These are phyloP conservation scores for Violaceomyces palustris DNA, from an alignment of 1,284 basidiomycete genomes.

Conservation along the genomic window DNA sequence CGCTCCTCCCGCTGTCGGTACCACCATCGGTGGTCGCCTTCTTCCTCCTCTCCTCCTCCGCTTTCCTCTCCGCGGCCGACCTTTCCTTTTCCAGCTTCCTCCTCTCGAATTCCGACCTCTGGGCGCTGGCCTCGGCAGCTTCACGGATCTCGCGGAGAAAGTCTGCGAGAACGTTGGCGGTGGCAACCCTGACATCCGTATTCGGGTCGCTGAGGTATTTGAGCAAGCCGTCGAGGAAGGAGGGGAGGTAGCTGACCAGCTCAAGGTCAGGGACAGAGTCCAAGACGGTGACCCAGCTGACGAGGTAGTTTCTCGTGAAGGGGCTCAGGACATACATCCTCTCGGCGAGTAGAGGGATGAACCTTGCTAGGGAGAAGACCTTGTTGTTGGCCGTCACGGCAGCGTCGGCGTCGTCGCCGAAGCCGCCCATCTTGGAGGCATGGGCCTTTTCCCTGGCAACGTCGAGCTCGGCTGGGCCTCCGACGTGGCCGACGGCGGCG, in stretches of 20 bases:
- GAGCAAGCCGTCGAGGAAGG: conserved; percentile 82
- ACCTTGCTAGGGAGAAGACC: conserved; percentile 84
- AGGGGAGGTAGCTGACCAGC: conserved; percentile 85
- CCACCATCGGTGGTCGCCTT: no score
- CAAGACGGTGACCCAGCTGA: conserved; percentile 92
- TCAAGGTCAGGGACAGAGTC: conserved; percentile 96
- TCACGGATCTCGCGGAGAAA: conserved; percentile 73
- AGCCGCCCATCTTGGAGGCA: conserved; percentile 3
- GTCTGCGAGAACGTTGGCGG: conserved; percentile 84
- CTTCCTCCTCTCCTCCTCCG: background rate
- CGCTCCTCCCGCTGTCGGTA: no score
- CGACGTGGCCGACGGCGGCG: conserved; percentile 39
- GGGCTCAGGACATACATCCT: conserved; percentile 92
- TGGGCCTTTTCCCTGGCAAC: conserved; percentile 48
- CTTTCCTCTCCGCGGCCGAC: background rate
- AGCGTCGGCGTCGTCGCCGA: conserved; percentile 13
- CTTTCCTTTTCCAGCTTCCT: conserved; percentile 2
- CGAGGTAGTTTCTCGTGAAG: conserved; percentile 90
- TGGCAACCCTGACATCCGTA: conserved; percentile 85
- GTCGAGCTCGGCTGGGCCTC: conserved; percentile 42
- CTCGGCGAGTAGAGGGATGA: conserved; percentile 88
- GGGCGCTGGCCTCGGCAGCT: conserved; percentile 29
- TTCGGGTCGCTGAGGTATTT: conserved; percentile 94
- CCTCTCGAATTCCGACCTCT: conserved; percentile 16
- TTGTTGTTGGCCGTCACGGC: conserved; percentile 37